Evolutionary conservation across 1,284 basidiomycete species (phyloP).

Genomic region (Boletellus deceptivus): DNA sequence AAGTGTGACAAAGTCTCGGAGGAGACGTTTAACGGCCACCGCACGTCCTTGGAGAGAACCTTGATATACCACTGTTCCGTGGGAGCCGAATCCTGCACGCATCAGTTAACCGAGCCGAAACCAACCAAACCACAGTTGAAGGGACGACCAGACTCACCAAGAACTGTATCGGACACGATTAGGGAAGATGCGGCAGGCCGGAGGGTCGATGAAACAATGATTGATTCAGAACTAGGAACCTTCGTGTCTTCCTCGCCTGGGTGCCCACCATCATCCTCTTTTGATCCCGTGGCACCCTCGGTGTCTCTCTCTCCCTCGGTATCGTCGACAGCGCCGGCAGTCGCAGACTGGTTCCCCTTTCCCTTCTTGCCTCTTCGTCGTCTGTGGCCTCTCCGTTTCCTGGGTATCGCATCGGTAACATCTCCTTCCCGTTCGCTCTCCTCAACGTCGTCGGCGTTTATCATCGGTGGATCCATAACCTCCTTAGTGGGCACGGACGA

Average conservation of each 20-base stretch:
- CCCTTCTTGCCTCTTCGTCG: constrained; percentile 51
- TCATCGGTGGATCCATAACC: constrained; percentile 9
- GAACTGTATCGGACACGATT: constrained; percentile 73
- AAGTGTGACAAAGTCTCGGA: constrained; percentile 94
- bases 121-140: background rate
- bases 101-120: background rate
- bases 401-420: constrained; percentile 40
- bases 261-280: constrained; percentile 8
- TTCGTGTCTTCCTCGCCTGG: constrained; percentile 11
- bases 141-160: constrained; percentile 52
- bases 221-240: constrained; percentile 7
- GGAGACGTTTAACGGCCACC: constrained; percentile 94
- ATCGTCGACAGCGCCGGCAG: constrained; percentile 35
- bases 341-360: constrained; percentile 33
- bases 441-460: constrained; percentile 39
- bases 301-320: constrained; percentile 26
- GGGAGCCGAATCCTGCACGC: constrained; percentile 84
- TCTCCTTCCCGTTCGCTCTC: constrained; percentile 62
- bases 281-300: constrained; percentile 10
- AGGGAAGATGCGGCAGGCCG: constrained; percentile 39
- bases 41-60: constrained; percentile 94
- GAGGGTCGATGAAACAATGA: constrained; percentile 27
- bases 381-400: constrained; percentile 40
- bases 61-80: constrained; percentile 93
- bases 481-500: constrained; percentile 4